Evolutionary conservation across 1,284 basidiomycete species (phyloP), one percentile per base, ranked within the genome.

Genomic region (Mycena citricolor): DNA sequence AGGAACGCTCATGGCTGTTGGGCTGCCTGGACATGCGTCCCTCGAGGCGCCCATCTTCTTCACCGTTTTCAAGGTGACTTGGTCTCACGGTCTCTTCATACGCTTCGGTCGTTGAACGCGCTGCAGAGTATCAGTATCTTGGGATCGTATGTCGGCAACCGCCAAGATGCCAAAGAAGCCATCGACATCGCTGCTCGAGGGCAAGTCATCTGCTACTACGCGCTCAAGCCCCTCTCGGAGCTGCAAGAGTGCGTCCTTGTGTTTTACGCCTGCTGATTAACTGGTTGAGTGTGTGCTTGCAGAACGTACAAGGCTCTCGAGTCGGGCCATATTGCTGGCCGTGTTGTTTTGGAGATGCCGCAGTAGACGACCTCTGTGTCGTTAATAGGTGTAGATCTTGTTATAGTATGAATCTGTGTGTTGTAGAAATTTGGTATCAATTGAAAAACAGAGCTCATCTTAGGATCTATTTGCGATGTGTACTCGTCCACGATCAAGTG

Each of bases 81-180:
- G n/a, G n/a, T n/a, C n/a, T n/a, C n/a, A 32, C 2, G 56, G 28
- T 11, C 12, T 25, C 5, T 16, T 40, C 10, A 16, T 22, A 30
- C 23, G 21, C 23, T 29, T 12, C 25, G 14, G 13, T 29, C 14
- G 24, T 8, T 34, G 19, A 8, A 4, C 16, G n/a, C n/a, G 6
- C 12, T 7, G 21, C 40, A 71, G 64, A 76, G 70, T 56, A 81
- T 86, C 52, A 75, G 69, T 44, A 81, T 90, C 58, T 69, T 81
- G 39, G 86, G 86, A 6, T 84, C 81, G 4, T 90, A 90, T 59
- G 86, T 92, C 39, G 88, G 75, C 13, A 84, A 83, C 57, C 73
- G 86, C 32, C 83, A 86, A 58, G 88, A 90, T 57, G 76, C 85
- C 7, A 59, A 71, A 13, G 88, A 92, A 59, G 84, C 89, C 1